phyloP scores from a whole-genome alignment of 139 green algal species.

The Nannochloris sp. region DNA sequence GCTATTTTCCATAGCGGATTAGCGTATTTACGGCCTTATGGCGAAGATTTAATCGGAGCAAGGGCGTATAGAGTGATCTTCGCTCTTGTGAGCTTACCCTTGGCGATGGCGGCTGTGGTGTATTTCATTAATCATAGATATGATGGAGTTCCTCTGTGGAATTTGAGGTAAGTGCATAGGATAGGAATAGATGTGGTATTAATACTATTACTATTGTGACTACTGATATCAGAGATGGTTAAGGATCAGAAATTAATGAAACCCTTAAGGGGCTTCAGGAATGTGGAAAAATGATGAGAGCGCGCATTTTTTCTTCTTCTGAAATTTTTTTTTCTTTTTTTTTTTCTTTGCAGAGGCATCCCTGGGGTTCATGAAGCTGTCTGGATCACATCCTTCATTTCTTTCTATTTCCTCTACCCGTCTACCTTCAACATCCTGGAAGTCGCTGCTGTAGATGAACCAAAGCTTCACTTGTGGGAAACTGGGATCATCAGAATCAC shows the following conservation, averaged over 20 bases:
- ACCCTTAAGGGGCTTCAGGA: neutral
- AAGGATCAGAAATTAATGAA: too few relatives aligned
- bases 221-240: too few relatives aligned
- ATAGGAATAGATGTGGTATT: too few relatives aligned
- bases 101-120: constrained; percentile 80
- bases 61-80: constrained; percentile 92
- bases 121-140: constrained; percentile 99
- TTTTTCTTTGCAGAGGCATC: constrained; percentile 23
- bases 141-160: constrained; percentile 72
- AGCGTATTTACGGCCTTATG: constrained; percentile 71
- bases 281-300: neutral
- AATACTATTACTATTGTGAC: too few relatives aligned
- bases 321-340: neutral
- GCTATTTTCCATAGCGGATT: constrained; percentile 81
- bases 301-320: neutral
- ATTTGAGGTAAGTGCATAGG: constrained; percentile 43
- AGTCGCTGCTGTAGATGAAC: constrained; percentile 90
- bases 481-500: constrained; percentile 94
- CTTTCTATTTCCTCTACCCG: constrained; percentile 99
- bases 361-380: constrained; percentile 73
- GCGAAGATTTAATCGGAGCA: constrained; percentile 76
- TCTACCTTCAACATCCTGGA: constrained; percentile 99
- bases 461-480: constrained; percentile 97
- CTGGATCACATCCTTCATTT: constrained; percentile 89
- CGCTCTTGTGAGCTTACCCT: constrained; percentile 71